Percentiles rank a stretch among this genome's conserved stretches.
phyloP scores from a whole-genome alignment of 1,284 basidiomycete species.

The Fomitopsis palustris region DNA sequence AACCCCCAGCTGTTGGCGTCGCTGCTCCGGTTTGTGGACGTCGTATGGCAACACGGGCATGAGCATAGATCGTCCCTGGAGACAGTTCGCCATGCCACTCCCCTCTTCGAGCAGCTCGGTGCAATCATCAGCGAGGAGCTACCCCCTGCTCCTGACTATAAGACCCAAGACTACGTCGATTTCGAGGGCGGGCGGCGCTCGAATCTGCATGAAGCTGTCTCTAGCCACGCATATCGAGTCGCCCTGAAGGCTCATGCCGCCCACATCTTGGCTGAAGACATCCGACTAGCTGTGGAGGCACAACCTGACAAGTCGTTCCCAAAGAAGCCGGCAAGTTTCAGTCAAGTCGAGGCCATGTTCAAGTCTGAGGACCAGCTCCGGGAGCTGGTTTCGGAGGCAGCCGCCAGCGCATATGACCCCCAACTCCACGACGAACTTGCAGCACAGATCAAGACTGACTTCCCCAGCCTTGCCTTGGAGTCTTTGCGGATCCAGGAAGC shows the following conservation, averaged over 20 bases:
- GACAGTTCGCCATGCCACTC: slow-evolving; percentile 47
- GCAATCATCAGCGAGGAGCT: slow-evolving; percentile 61
- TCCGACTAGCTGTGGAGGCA: slow-evolving; percentile 51
- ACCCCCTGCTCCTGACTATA: slow-evolving; percentile 64
- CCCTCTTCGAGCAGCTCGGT: slow-evolving; percentile 65
- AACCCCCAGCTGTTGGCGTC: slow-evolving; percentile 78
- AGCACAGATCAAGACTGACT: slow-evolving; percentile 40
- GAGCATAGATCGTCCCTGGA: slow-evolving; percentile 69
- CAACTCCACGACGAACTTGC: slow-evolving; percentile 57
- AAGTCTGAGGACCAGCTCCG: slow-evolving; percentile 56
- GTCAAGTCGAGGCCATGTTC: slow-evolving; percentile 51
- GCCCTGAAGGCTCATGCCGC: slow-evolving; percentile 74
- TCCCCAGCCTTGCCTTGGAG: slow-evolving; percentile 55
- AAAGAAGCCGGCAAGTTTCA: slow-evolving; percentile 56
- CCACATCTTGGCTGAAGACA: slow-evolving; percentile 69
- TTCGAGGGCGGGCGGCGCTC: slow-evolving; percentile 56
- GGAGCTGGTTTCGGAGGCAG: slow-evolving; percentile 64
- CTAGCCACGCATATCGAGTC: slow-evolving; percentile 66
- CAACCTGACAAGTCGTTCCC: slow-evolving; percentile 32
- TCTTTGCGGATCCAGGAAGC: slow-evolving; percentile 65
- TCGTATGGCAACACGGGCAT: slow-evolving; percentile 80
- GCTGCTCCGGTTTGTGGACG: slow-evolving; percentile 75
- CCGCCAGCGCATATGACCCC: slow-evolving; percentile 68
- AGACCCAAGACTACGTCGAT: slow-evolving; percentile 41
- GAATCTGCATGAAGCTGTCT: slow-evolving; percentile 56